A percentile compares a stretch with the other conserved stretches of the same genome.
These are phyloP conservation scores for Eucalyptus regnans DNA, from an alignment of 345 rosid genomes.

Conservation along the genomic window DNA sequence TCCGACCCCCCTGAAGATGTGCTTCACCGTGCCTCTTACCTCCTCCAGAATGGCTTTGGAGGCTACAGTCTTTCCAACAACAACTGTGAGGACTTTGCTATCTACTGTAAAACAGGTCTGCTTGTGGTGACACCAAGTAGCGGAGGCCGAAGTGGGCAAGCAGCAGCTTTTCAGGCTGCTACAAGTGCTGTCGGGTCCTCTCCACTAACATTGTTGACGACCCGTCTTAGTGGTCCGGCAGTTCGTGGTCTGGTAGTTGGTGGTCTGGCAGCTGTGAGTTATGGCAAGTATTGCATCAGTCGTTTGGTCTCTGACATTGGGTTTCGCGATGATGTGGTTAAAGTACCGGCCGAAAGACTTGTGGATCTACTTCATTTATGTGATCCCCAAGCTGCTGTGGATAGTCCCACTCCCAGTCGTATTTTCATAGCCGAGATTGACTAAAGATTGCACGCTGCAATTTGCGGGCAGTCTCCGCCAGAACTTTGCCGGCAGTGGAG, in stretches of 20 bases:
- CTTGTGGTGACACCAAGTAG: slow-evolving; percentile 25
- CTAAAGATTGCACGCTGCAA: background rate
- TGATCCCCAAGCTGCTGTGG: background rate
- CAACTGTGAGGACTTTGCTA: slow-evolving; percentile 73
- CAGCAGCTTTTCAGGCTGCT: slow-evolving; percentile 40
- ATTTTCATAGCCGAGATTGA: background rate
- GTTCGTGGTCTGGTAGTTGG: too few species aligned
- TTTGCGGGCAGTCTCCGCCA: background rate
- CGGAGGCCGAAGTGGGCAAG: slow-evolving; percentile 69
- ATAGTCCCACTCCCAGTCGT: background rate
- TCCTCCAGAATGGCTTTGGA: slow-evolving; percentile 60
- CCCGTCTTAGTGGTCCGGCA: slow-evolving; percentile 29
- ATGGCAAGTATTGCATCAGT: slow-evolving; percentile 21
- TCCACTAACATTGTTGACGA: slow-evolving; percentile 26
- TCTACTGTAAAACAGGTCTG: slow-evolving; percentile 62
- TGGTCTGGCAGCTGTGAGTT: slow-evolving; percentile 39
- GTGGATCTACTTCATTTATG: background rate
- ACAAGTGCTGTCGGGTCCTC: slow-evolving; percentile 16
- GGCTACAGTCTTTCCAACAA: slow-evolving; percentile 44
- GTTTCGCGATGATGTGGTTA: slow-evolving; percentile 31
- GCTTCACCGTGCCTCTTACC: slow-evolving; percentile 40
- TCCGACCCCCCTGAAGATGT: slow-evolving; percentile 51
- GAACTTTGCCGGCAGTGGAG: background rate
- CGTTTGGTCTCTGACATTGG: slow-evolving; percentile 51
- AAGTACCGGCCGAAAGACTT: slow-evolving; percentile 29